phyloP scores from a whole-genome alignment of 768 basidiomycete species.

The Boletus eberwhitei region DNA sequence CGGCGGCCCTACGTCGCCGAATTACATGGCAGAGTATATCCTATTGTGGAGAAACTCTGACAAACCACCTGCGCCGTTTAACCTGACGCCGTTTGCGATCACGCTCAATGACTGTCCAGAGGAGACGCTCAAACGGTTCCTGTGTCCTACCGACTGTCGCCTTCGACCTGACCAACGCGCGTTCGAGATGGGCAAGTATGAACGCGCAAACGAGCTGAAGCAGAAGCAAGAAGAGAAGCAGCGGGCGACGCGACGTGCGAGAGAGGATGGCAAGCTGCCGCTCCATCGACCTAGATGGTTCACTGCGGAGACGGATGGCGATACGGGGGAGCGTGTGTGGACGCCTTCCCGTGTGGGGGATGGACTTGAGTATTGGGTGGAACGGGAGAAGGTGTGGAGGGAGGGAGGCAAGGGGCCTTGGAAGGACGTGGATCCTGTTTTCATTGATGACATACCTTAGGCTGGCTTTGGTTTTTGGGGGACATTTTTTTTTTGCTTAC shows the following conservation, averaged over 20 bases:
- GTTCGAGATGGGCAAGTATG: constrained; percentile 87
- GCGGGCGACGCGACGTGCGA: constrained; percentile 56
- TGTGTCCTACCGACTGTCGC: constrained; percentile 91
- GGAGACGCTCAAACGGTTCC: constrained; percentile 61
- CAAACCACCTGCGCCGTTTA: constrained; percentile 83
- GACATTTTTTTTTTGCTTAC: background rate
- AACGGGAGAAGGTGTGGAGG: constrained; percentile 64
- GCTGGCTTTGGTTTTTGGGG: background rate
- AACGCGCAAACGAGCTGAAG: constrained; percentile 79
- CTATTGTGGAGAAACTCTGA: constrained; percentile 92
- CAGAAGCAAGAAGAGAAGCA: constrained; percentile 81
- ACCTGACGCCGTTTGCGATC: constrained; percentile 91
- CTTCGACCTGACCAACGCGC: constrained; percentile 91
- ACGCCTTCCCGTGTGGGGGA: constrained; percentile 52
- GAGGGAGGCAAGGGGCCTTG: constrained; percentile 39
- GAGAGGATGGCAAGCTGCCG: constrained; percentile 73
- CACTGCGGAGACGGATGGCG: constrained; percentile 71
- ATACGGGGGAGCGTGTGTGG: constrained; percentile 92
- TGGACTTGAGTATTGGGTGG: constrained; percentile 78
- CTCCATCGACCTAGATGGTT: constrained; percentile 89
- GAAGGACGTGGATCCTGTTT: constrained; percentile 77
- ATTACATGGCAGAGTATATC: constrained; percentile 64
- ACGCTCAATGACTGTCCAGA: constrained; percentile 86
- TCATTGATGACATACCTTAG: constrained; percentile 55
- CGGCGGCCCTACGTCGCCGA: constrained; percentile 41